These are phyloP conservation scores for Erysimum cheiri DNA, from an alignment of 441 rosid species.

Conservation along the genomic window DNA sequence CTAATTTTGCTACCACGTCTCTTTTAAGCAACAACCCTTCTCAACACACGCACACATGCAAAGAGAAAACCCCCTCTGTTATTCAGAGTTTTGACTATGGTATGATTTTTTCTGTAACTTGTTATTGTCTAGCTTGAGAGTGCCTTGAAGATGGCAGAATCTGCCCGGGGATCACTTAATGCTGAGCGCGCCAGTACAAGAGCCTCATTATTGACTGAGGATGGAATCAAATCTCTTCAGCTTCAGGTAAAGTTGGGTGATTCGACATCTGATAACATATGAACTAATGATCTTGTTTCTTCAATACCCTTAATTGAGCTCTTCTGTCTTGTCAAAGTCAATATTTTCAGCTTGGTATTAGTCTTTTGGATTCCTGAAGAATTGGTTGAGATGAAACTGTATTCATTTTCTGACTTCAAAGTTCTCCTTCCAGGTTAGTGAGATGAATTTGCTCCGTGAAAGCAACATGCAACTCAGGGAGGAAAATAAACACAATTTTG, in stretches of 20 bases:
- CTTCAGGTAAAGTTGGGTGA: slow-evolving; percentile 66
- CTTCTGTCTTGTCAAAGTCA: slow-evolving; percentile 13
- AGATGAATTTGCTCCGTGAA: slow-evolving; percentile 93
- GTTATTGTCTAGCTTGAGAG: slow-evolving; percentile 71
- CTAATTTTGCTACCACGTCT: slow-evolving; percentile 4
- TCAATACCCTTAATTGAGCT: slow-evolving; percentile 15
- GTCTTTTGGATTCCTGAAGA: slow-evolving; percentile 17
- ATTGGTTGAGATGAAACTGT: slow-evolving; percentile 10
- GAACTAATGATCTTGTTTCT: slow-evolving; percentile 26
- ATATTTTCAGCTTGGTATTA: slow-evolving; percentile 5
- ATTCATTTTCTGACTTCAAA: slow-evolving; percentile 30
- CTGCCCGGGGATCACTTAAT: slow-evolving; percentile 70
- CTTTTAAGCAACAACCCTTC: slow-evolving; percentile 20
- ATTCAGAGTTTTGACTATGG: slow-evolving; percentile 7
- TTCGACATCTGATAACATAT: slow-evolving; percentile 19
- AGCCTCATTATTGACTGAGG: slow-evolving; percentile 79
- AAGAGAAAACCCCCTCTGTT: background rate
- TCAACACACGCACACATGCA: slow-evolving; percentile 5
- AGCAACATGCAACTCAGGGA: slow-evolving; percentile 97
- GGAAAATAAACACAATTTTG: slow-evolving; percentile 97
- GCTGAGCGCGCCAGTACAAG: slow-evolving; percentile 87
- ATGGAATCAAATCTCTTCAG: slow-evolving; percentile 87
- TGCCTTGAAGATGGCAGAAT: slow-evolving; percentile 85
- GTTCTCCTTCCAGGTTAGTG: slow-evolving; percentile 70
- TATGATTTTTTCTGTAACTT: slow-evolving; percentile 19